A percentile compares a stretch with the other conserved stretches of the same genome.
These are phyloP conservation scores for Macrophomina tecta DNA, from an alignment of 2,329 filamentous ascomycete genomes.

Conservation along the genomic window DNA sequence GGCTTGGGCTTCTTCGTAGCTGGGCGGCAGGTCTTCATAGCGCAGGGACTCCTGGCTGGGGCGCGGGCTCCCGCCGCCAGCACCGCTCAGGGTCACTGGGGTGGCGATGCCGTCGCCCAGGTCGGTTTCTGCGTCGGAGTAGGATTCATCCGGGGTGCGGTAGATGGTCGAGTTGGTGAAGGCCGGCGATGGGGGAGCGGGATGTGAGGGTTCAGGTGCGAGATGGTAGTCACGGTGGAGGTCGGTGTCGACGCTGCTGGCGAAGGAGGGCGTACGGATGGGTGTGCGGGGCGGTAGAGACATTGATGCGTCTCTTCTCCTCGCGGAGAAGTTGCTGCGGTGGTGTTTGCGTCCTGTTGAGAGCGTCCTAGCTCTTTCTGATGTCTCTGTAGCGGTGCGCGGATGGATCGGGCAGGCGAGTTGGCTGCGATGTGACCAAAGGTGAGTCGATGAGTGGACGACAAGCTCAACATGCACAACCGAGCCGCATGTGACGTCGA, in stretches of 20 bases:
- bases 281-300: not conserved
- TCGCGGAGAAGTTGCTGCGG: not conserved
- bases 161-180: slow-evolving; percentile 26
- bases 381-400: not conserved
- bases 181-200: slow-evolving; percentile 4
- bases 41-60: slow-evolving; percentile 32
- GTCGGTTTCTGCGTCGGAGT: slow-evolving; percentile 18
- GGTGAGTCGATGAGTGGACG: not conserved
- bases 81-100: not conserved
- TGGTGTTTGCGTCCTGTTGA: not conserved
- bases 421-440: not conserved
- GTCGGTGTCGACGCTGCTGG: not conserved
- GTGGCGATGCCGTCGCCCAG: slow-evolving; percentile 12
- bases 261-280: not conserved
- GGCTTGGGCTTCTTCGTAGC: slow-evolving; percentile 43
- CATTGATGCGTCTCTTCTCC: not conserved
- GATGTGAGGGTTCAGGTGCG: slow-evolving; percentile 1
- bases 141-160: not conserved
- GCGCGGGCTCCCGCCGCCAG: not conserved
- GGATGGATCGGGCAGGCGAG: not conserved
- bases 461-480: not conserved
- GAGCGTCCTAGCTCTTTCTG: not conserved
- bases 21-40: slow-evolving; percentile 45
- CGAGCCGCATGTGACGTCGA: not conserved
- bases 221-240: not conserved